Evolutionary conservation across 139 green algal species (phyloP), one percentile per base, ranked within the genome.

Genomic region (Coelastrella sp.): DNA sequence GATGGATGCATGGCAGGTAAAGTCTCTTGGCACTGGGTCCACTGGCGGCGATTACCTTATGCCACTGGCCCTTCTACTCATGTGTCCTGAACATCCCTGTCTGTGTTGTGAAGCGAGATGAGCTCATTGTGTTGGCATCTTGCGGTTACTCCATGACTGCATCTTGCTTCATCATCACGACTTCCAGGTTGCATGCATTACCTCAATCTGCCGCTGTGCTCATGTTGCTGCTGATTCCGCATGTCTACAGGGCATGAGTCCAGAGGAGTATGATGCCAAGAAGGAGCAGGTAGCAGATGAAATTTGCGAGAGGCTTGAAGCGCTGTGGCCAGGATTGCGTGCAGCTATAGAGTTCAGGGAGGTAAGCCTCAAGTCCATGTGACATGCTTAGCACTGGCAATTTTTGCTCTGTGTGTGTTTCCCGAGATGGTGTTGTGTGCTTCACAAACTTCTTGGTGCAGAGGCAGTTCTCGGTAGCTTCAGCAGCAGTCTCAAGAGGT

Each of bases 1-100:
- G 96, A 96, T 99, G 0, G 96, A 99, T 76, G 91, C 95, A 70
- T 99, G 95, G 94, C 84, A 95, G 95, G 94, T 95, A 86, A 0
- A 70, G 63, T 5, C 63, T 4, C 63, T 70, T 15, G 63, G 12
- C 63, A 3, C 63, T 70, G 63, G 14, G 3, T 12, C 63, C 63
- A 20, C 63, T 15, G 14, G 63, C 5, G 11, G 63, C 63, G 11
- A 15, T 5, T 5, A 49, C 35, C 35, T 49, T 49, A 3, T 49
- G 35, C 1, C 35, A 49, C 35, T 3, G 35, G 35, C 35, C 35
- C 35, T 49, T 49, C 35, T 49, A 49, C 35, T 49, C 35, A 49
- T 3, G 63, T 72, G 63, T 72, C 12, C 63, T 22, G 4, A 1
- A 22, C 63, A 72, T 4, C 12, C 63, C 63, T 78, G 70, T 12